Evolutionary conservation across 169 alveolate genomes (phyloP).

Genomic region (Plasmodium cynomolgi): DNA sequence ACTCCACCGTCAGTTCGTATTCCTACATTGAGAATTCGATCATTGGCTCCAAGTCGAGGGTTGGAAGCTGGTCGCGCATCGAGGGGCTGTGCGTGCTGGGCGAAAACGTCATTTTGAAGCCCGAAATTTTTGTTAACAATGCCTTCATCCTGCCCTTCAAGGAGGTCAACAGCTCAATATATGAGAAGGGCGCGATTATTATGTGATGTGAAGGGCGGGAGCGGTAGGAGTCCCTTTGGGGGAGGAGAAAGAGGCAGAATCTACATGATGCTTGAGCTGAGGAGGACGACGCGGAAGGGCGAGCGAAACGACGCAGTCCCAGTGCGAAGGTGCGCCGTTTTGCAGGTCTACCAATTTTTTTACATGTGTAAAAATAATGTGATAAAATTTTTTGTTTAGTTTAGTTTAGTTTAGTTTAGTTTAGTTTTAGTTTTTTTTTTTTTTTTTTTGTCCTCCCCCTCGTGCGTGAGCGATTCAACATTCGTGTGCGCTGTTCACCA

Average conservation of each 20-base stretch:
- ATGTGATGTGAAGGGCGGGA: slow-evolving; percentile 7
- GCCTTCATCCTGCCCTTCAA: slow-evolving; percentile 94
- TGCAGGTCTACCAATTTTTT: background rate
- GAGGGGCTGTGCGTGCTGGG: slow-evolving; percentile 95
- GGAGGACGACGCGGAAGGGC: background rate
- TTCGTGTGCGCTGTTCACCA: background rate
- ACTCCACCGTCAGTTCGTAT: slow-evolving; percentile 85
- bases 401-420: slow-evolving; percentile 6
- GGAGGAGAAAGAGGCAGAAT: background rate
- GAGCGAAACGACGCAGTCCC: background rate
- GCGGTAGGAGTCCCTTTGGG: background rate
- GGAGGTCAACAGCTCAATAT: slow-evolving; percentile 75
- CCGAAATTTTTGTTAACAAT: slow-evolving; percentile 91
- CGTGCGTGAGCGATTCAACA: background rate
- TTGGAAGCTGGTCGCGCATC: slow-evolving; percentile 96
- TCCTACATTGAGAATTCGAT: slow-evolving; percentile 90
- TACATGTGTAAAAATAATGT: background rate
- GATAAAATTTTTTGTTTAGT: slow-evolving; percentile 7
- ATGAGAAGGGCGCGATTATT: slow-evolving; percentile 76
- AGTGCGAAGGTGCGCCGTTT: background rate
- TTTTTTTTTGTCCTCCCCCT: background rate
- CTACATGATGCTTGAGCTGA: background rate
- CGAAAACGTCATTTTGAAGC: slow-evolving; percentile 92
- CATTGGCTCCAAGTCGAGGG: slow-evolving; percentile 93
- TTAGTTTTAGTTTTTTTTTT: background rate